Conservation (phyloP, 805 yeast genomes). For the Wickerhamomyces canadensis region DNA sequence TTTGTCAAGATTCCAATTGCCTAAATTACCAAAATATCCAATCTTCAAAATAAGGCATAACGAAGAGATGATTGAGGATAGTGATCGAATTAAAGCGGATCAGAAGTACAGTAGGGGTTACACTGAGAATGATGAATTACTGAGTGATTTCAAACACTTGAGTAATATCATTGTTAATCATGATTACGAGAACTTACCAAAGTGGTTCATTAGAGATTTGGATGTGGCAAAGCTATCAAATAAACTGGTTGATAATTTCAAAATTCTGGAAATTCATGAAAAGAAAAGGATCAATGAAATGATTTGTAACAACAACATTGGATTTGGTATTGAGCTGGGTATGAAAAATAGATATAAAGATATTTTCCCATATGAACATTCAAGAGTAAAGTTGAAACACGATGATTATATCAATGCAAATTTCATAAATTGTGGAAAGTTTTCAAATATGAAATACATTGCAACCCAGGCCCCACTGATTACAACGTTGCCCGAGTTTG, state of each 20-base stretch:
- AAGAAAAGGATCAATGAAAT: conserved; percentile 51
- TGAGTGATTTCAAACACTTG: conserved; percentile 19
- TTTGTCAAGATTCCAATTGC: conserved; percentile 48
- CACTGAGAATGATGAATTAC: conserved; percentile 13
- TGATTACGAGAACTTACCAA: conserved; percentile 35
- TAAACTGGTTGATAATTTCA: conserved; percentile 46
- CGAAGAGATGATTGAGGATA: conserved; percentile 43
- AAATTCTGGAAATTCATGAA: conserved; percentile 63
- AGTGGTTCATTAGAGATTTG: conserved; percentile 42
- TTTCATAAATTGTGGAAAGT: conserved; percentile 37
- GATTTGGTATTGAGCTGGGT: conserved; percentile 70
- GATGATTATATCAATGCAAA: conserved; percentile 84
- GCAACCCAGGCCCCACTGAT: conserved; percentile 88
- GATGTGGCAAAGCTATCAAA: conserved; percentile 18
- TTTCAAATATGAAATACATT: conserved; percentile 43
- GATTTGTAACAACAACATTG: conserved; percentile 20
- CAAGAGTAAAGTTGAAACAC: conserved; percentile 58
- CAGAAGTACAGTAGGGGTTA: no score
- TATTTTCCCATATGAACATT: conserved; percentile 80
- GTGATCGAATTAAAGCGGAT: no score
- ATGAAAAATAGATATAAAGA: conserved; percentile 83
- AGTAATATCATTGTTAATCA: conserved; percentile 3
- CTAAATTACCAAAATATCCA: conserved; percentile 36
- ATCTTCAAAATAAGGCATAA: conserved; percentile 45
- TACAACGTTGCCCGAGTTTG: conserved; percentile 75